phyloP scores from a whole-genome alignment of 1,284 basidiomycete genomes.

The Apiotrichum veenhuisii region DNA sequence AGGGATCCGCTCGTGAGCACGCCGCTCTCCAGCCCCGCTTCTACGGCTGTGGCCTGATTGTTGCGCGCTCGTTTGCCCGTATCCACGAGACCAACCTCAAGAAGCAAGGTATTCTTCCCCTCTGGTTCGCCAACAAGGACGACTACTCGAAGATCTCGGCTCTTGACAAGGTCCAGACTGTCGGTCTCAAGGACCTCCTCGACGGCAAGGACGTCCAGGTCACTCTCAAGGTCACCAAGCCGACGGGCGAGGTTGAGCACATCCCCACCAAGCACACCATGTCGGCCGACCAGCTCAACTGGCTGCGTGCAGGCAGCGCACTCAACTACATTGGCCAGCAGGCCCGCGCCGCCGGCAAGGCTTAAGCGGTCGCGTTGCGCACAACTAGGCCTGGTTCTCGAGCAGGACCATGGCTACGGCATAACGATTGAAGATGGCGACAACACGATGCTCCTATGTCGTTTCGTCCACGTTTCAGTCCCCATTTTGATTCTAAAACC shows the following conservation, averaged over 20 bases:
- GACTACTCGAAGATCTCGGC: conserved; percentile 80
- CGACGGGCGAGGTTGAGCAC: conserved; percentile 60
- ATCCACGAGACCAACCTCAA: conserved; percentile 99
- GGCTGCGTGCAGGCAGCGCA: conserved; percentile 80
- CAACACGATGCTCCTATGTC: neutral
- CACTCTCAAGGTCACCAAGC: conserved; percentile 64
- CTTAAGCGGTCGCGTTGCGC: neutral
- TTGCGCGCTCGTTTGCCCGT: conserved; percentile 90
- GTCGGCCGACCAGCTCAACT: conserved; percentile 80
- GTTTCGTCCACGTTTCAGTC: neutral
- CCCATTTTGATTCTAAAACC: too few relatives aligned
- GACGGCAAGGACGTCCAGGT: conserved; percentile 40
- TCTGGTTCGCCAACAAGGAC: conserved; percentile 81
- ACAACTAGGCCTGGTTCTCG: neutral
- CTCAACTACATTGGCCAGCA: conserved; percentile 60
- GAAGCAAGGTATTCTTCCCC: conserved; percentile 90
- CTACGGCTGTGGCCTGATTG: conserved; percentile 79
- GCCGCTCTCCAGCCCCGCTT: conserved; percentile 95
- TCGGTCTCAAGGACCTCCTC: conserved; percentile 58
- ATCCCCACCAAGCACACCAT: conserved; percentile 80
- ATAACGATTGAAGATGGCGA: neutral
- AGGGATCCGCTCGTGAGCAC: conserved; percentile 83
- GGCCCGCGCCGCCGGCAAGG: conserved; percentile 24
- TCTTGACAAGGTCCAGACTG: conserved; percentile 65
- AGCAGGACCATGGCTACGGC: neutral